phyloP scores from a whole-genome alignment of 1,139 yeast genomes.

The Blastobotrys capitulatus region DNA sequence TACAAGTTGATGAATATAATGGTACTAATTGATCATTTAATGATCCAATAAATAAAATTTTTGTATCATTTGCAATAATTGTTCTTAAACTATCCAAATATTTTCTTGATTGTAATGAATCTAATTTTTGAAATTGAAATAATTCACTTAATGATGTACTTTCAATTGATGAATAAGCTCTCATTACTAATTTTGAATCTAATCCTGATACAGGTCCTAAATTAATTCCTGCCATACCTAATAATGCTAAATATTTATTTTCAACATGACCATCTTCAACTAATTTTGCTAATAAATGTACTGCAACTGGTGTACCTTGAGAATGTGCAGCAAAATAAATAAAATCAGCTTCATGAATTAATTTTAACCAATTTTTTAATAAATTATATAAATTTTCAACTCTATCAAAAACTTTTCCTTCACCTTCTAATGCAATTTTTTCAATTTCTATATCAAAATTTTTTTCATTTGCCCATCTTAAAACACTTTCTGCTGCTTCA shows the following conservation, averaged over 20 bases:
- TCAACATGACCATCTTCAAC: conserved; percentile 64
- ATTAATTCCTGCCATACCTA: conserved; percentile 95
- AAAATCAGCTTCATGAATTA: conserved; percentile 72
- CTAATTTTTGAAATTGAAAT: conserved; percentile 78
- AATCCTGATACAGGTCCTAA: conserved; percentile 91
- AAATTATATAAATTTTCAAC: conserved; percentile 75
- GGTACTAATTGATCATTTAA: conserved; percentile 92
- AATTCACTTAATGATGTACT: conserved; percentile 79
- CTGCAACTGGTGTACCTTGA: conserved; percentile 91
- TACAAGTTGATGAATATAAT: conserved; percentile 77
- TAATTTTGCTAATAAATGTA: conserved; percentile 66
- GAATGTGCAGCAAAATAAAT: conserved; percentile 90
- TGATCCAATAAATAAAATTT: conserved; percentile 76
- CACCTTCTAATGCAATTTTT: conserved; percentile 88
- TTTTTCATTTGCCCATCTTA: conserved; percentile 64
- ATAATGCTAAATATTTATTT: conserved; percentile 48
- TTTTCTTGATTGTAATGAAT: conserved; percentile 63
- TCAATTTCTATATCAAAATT: conserved; percentile 60
- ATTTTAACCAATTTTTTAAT: conserved; percentile 63
- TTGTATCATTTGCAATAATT: conserved; percentile 64
- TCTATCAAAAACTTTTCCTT: conserved; percentile 82
- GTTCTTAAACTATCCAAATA: conserved; percentile 63
- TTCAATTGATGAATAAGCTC: conserved; percentile 88
- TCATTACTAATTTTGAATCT: conserved; percentile 75
- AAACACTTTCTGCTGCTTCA: conserved; percentile 76